These are phyloP conservation scores for Ceratocystis papillata DNA, from an alignment of 2,329 filamentous ascomycete species.

Conservation along the genomic window DNA sequence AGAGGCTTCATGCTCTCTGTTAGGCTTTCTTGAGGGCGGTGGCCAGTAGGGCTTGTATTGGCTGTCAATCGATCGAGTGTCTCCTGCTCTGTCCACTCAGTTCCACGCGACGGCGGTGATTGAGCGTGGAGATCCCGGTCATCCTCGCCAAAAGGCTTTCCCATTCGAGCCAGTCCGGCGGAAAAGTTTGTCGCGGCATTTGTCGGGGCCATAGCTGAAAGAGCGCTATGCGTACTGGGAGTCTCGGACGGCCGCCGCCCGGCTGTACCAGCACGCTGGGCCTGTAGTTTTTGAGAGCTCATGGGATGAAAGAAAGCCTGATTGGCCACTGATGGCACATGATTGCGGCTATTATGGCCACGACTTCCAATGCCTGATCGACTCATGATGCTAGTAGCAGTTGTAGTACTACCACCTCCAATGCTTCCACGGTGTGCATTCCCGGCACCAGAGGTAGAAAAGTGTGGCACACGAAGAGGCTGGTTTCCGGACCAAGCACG, in stretches of 20 bases:
- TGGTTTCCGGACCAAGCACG: constrained; percentile 46
- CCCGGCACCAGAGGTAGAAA: constrained; percentile 38
- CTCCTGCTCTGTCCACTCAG: constrained; percentile 67
- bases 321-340: constrained; percentile 79
- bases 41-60: constrained; percentile 61
- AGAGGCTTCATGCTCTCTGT: constrained; percentile 72
- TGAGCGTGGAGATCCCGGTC: constrained; percentile 43
- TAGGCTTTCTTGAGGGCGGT: constrained; percentile 49
- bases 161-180: constrained; percentile 19
- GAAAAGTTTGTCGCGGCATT: constrained; percentile 19
- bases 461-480: constrained; percentile 43
- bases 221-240: constrained; percentile 21
- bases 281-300: constrained; percentile 90
- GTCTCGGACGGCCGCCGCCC: constrained; percentile 18
- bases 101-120: constrained; percentile 60
- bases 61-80: constrained; percentile 59
- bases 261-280: constrained; percentile 50
- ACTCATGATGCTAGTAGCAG: constrained; percentile 12
- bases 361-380: constrained; percentile 18
- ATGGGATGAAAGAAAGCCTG: constrained; percentile 92
- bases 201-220: constrained; percentile 9
- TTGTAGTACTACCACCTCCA: constrained; percentile 19
- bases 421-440: constrained; percentile 21
- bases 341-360: constrained; percentile 53
- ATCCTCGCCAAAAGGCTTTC: constrained; percentile 30